These are phyloP conservation scores for Sclerotinia nivalis DNA, from an alignment of 2,329 filamentous ascomycete species.

Conservation along the genomic window DNA sequence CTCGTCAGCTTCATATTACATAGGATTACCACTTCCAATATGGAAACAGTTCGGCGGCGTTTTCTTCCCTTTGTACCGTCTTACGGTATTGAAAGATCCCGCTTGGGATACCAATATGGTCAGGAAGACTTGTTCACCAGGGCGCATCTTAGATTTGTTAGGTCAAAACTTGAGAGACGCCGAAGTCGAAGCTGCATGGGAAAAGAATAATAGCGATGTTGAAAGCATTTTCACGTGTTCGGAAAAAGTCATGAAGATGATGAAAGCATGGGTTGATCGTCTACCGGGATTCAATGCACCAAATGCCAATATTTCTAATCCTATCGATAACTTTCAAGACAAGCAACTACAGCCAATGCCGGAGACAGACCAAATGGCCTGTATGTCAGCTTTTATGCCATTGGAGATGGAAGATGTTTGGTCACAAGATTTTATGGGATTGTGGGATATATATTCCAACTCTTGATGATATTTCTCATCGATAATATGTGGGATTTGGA, in stretches of 20 bases:
- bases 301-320: neutral
- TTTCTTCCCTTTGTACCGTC: conserved; percentile 7
- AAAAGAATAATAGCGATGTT: neutral
- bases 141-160: conserved; percentile 1
- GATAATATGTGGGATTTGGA: neutral
- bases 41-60: conserved; percentile 16
- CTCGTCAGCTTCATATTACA: conserved; percentile 1
- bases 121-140: neutral
- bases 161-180: neutral
- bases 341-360: neutral
- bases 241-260: conserved; percentile 15
- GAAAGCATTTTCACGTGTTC: conserved; percentile 15
- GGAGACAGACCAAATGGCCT: neutral
- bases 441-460: conserved; percentile 17
- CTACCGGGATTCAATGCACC: conserved; percentile 15
- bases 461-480: neutral
- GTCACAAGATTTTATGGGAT: conserved; percentile 18
- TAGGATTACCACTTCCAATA: conserved; percentile 7
- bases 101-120: conserved; percentile 15
- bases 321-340: neutral
- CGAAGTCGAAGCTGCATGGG: conserved; percentile 10
- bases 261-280: conserved; percentile 12
- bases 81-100: conserved; percentile 7
- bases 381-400: conserved; percentile 6
- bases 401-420: conserved; percentile 14